Percentiles rank a stretch among this genome's conserved stretches.
phyloP scores from a whole-genome alignment of 352 stramenopile species.

The Phytopythium montanum region DNA sequence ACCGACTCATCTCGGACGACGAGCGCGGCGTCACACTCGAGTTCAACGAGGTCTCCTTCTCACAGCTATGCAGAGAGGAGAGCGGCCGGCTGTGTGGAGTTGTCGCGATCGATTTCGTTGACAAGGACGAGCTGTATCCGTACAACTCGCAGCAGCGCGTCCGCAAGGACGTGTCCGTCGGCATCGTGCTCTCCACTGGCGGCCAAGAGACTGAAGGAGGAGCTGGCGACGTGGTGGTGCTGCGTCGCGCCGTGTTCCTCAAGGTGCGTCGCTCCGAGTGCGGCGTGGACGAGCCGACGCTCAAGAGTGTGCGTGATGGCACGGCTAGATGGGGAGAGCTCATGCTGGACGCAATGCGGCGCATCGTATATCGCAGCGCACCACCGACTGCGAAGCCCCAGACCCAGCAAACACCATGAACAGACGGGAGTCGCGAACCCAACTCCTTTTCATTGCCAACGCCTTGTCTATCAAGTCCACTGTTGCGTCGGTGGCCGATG shows the following conservation, averaged over 20 bases:
- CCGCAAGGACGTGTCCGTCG: constrained; percentile 12
- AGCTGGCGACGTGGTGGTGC: constrained; percentile 9
- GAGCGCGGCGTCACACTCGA: constrained; percentile 15
- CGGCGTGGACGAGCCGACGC: constrained; percentile 2
- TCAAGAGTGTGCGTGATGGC: constrained; percentile 8
- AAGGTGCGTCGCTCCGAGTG: constrained; percentile 10
- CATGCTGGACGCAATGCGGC: constrained; percentile 6
- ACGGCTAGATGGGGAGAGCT: constrained; percentile 4
- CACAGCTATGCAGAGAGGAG: constrained; percentile 9
- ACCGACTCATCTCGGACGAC: constrained; percentile 12
- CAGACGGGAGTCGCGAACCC: too few relatives aligned
- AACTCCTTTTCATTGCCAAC: too few relatives aligned
- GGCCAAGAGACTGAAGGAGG: background rate
- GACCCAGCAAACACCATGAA: background rate
- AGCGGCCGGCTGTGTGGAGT: constrained; percentile 15
- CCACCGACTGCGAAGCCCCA: background rate
- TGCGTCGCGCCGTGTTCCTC: constrained; percentile 14
- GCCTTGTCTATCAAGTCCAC: background rate
- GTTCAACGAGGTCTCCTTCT: constrained; percentile 19
- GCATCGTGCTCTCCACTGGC: constrained; percentile 5
- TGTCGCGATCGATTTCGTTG: constrained; percentile 19
- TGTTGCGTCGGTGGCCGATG: background rate
- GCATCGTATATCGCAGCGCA: constrained; percentile 4
- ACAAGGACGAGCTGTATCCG: constrained; percentile 17
- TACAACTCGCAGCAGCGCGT: constrained; percentile 12